Evolutionary conservation across 495 filamentous ascomycete genomes (phyloP).

Genomic region (Rhypophila decipiens): DNA sequence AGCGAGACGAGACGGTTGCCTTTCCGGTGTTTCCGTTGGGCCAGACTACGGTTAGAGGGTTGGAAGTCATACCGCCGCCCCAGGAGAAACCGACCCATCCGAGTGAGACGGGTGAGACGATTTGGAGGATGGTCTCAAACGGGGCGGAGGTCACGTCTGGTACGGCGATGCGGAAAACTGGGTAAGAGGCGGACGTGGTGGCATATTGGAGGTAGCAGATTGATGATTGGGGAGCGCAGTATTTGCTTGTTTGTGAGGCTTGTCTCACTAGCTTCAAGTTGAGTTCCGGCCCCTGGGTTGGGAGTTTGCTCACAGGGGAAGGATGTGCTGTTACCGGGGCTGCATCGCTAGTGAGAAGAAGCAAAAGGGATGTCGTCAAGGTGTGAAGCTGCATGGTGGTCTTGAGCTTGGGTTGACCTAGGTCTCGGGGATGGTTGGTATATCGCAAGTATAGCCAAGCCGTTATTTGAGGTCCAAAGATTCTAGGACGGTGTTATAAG

Average conservation of each 20-base stretch:
- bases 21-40: constrained; percentile 37
- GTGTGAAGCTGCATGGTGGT: neutral
- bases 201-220: constrained; percentile 17
- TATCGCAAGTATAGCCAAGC: neutral
- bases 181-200: constrained; percentile 3
- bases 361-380: neutral
- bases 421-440: neutral
- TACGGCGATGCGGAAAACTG: constrained; percentile 34
- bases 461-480: neutral
- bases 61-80: constrained; percentile 41
- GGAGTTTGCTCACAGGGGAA: too few species aligned
- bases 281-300: neutral
- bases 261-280: neutral
- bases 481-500: neutral
- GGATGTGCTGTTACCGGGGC: neutral
- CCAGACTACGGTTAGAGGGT: constrained; percentile 42
- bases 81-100: constrained; percentile 42
- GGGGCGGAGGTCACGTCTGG: constrained; percentile 25
- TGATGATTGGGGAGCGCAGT: constrained; percentile 10
- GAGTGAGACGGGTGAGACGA: constrained; percentile 30
- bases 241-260: constrained; percentile 10
- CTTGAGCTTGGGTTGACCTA: neutral
- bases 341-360: neutral
- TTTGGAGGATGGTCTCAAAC: constrained; percentile 39
- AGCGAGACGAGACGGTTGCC: constrained; percentile 33